Evolutionary conservation across 441 rosid genomes (phyloP), one percentile per base, ranked within the genome.

Genomic region (Oxalis stricta): DNA sequence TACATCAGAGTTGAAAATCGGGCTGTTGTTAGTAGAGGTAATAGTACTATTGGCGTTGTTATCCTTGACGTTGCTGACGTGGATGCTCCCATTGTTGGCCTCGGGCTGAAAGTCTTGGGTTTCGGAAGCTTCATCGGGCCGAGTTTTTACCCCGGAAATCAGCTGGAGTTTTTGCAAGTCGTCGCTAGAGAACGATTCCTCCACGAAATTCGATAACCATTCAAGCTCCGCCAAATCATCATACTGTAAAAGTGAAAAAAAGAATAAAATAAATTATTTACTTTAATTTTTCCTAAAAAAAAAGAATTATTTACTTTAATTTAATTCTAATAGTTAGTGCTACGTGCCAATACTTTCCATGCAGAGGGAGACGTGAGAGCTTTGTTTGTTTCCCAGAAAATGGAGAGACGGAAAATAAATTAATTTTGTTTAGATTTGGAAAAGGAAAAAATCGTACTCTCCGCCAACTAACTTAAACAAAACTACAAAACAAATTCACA

Each of bases 131-230:
- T 69, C 70, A 23, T 71, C 76, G 30, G 94, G 64, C 44, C 71
- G 72, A 21, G 79, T 57, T 30, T 68, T 69, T 31, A 72, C 41
- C 0, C 91, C 97, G 38, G 94, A 79, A 24, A 85, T 56, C 17
- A 89, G 70, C 33, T 89, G 94, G 18, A 76, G 80, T 73, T 78
- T 82, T 42, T 89, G 79, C 66, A 75, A 36, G 64, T 84, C 97
- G 45, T 89, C 95, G 65, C 78, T 74, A 18, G 95, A 77, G 66
- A 89, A 89, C 14, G 97, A 79, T 58, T 84, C 95, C 65, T 89
- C 97, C 57, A 76, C 92, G 53, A 89, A 64, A 66, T 84, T 89
- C 2, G 97, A 89, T 33, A 89, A 63, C 97, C 97, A 89, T 63
- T 84, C 95, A 4, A 89, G 71, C 70, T 89, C 96, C 30, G 92